phyloP scores from a whole-genome alignment of 345 rosid genomes.

The Lenwebbia sp. region DNA sequence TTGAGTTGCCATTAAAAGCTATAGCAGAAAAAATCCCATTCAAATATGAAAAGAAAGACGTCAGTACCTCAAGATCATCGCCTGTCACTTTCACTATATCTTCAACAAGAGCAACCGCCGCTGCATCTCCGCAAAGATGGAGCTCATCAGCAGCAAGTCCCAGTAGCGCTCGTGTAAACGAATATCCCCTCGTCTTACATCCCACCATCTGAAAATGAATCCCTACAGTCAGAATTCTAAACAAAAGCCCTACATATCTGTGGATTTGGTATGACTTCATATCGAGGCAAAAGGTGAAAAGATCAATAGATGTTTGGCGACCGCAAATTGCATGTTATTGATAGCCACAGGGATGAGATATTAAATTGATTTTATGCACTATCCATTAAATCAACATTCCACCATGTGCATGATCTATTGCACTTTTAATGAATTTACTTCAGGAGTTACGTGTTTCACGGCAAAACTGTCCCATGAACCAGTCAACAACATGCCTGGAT shows the following conservation, averaged over 20 bases:
- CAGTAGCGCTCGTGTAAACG: conserved; percentile 87
- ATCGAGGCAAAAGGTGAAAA: not conserved
- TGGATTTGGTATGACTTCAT: not conserved
- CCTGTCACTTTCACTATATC: conserved; percentile 72
- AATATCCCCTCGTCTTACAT: conserved; percentile 70
- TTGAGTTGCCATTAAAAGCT: not conserved
- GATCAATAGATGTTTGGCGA: not conserved
- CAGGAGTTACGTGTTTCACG: not conserved
- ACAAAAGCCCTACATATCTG: not conserved
- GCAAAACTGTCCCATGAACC: not conserved
- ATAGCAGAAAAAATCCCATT: not conserved
- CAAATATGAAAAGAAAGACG: not conserved
- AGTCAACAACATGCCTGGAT: conserved; percentile 46
- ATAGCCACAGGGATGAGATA: not conserved
- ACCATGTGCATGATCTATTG: not conserved
- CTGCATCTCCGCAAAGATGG: conserved; percentile 94
- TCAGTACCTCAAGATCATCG: conserved; percentile 60
- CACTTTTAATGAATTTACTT: not conserved
- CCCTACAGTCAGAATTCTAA: not conserved
- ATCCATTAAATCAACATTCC: not conserved
- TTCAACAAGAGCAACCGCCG: conserved; percentile 72
- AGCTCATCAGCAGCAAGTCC: conserved; percentile 82
- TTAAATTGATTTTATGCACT: not conserved
- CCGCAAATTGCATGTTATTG: not conserved
- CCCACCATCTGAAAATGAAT: conserved; percentile 57